Base-by-base conservation (phyloP, 176 grass and related monocot genomes). In the Juncus effusus region DNA sequence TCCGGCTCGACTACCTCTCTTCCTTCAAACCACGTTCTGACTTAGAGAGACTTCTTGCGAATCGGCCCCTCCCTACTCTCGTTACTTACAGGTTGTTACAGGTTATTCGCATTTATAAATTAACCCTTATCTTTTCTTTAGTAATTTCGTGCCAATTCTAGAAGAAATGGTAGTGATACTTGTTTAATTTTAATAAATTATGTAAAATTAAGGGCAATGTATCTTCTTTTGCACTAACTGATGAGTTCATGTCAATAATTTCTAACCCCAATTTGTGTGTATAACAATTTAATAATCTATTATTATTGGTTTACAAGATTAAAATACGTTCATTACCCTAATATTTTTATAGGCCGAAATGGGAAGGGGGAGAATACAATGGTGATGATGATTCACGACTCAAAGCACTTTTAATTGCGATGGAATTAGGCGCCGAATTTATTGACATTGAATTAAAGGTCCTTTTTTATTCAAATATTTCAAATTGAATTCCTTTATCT, bases 391-490 rank as follows among this genome's bases (percentile, higher is more conserved):
- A 85, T n/a, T 54, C 72, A 0, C 73, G 95, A 13, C 84, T 85
- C 0, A 78, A 99, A 74, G 85, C 76, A 2, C 89, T 99, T 47
- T 35, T 62, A 2, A 60, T 89, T 50, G 95, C 95, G 56, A 87
- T 94, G 78, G 83, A 99, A 78, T 63, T 99, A 42, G 89, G 95
- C 51, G 95, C 89, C 65, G 95, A 99, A 73, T 94, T 90, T 58
- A 73, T 99, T 53, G 95, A 99, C 59, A 80, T 99, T 19, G 95
- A 99, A 64, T 79, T 93, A 58, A 99, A 99, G 88, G 95, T 99
- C 50, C 4, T 47, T 13, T 60, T 70, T 55, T 40, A 35, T 39
- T 51, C 42, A 39, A 15, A 74, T 57, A 5, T 56, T 71, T 37
- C 12, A 19, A 77, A 10, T 1, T 47, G 52, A 59, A 40, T 35